phyloP scores from a whole-genome alignment of 257 asterid species.

The Solanum appendiculatum region DNA sequence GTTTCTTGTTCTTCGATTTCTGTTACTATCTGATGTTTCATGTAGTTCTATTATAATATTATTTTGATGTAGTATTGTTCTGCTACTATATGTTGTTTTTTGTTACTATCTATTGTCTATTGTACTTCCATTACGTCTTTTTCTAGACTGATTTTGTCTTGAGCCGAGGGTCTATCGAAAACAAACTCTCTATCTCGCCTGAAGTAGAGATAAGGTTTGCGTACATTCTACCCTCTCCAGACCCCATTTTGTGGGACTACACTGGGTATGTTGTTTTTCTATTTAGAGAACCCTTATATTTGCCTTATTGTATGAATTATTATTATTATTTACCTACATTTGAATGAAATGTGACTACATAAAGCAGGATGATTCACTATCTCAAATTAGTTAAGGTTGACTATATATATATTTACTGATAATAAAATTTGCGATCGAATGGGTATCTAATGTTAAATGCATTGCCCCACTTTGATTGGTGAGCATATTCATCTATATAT shows the following conservation, averaged over 20 bases:
- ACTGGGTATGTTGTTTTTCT: neutral
- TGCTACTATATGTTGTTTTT: neutral
- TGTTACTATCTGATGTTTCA: neutral
- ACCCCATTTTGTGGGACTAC: neutral
- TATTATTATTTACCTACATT: neutral
- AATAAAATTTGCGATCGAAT: neutral
- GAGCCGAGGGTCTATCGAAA: too few species aligned
- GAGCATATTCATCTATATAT: neutral
- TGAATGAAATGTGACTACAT: neutral
- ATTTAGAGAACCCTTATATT: neutral
- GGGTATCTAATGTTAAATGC: neutral
- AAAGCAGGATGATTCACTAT: neutral
- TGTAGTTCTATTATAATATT: neutral
- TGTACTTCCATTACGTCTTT: neutral
- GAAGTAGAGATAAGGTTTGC: neutral
- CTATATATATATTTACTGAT: neutral
- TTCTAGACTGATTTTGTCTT: neutral
- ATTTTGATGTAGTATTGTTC: neutral
- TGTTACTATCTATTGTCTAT: neutral
- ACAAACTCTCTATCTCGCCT: too few species aligned
- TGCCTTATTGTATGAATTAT: neutral
- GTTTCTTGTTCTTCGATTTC: neutral
- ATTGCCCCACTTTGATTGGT: neutral
- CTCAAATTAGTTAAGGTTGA: neutral
- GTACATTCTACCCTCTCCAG: neutral